phyloP scores from a whole-genome alignment of 805 yeast genomes.

The Martiniozyma abietophila region DNA sequence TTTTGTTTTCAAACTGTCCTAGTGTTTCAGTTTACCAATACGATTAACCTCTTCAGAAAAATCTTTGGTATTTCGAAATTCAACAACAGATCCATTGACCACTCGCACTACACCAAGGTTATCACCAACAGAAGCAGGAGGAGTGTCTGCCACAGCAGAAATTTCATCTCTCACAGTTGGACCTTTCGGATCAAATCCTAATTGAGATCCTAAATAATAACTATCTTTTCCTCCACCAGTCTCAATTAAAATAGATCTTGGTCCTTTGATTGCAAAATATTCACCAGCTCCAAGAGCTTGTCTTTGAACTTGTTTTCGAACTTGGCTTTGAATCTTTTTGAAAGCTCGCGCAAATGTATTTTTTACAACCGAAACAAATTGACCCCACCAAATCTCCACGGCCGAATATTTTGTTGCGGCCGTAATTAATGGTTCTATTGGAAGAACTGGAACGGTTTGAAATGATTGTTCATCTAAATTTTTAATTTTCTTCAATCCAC shows the following conservation, averaged over 20 bases:
- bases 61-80: slow-evolving; percentile 35
- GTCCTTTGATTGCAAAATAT: slow-evolving; percentile 46
- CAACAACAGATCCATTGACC: slow-evolving; percentile 30
- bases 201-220: slow-evolving; percentile 10
- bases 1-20: too few relatives aligned
- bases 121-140: slow-evolving; percentile 29
- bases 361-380: not conserved
- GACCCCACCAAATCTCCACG: too few relatives aligned
- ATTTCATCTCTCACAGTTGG: slow-evolving; percentile 16
- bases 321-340: not conserved
- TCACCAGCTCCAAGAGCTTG: slow-evolving; percentile 29
- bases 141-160: slow-evolving; percentile 14
- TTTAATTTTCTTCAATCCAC: not conserved
- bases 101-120: slow-evolving; percentile 40
- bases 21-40: slow-evolving; percentile 18
- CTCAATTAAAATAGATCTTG: slow-evolving; percentile 41
- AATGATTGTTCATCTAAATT: not conserved
- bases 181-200: not conserved
- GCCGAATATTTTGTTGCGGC: too few relatives aligned
- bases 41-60: slow-evolving; percentile 30
- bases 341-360: not conserved
- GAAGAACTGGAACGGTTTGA: not conserved
- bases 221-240: slow-evolving; percentile 29
- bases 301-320: slow-evolving; percentile 8
- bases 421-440: too few relatives aligned